Evolutionary conservation across 345 rosid species (phyloP).

Genomic region (Pistacia atlantica): DNA sequence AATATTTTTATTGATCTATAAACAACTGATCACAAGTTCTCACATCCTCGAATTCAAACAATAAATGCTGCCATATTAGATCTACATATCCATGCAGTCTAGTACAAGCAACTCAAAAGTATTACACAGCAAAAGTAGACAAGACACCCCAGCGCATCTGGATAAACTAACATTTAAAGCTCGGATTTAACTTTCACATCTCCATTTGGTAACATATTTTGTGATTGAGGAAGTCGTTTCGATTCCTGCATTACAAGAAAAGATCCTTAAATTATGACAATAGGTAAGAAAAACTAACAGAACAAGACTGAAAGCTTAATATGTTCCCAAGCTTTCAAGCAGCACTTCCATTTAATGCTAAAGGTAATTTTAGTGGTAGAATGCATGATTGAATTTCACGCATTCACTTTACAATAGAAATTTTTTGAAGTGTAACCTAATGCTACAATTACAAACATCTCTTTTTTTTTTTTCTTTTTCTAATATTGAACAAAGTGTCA

Average conservation of each 20-base stretch:
- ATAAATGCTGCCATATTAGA: neutral
- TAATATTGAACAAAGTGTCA: neutral
- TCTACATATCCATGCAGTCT: neutral
- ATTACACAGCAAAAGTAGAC: neutral
- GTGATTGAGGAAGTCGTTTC: conserved; percentile 74
- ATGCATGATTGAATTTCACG: neutral
- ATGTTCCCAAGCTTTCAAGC: neutral
- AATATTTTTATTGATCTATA: conserved; percentile 10
- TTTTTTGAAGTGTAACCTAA: neutral
- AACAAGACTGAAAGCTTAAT: neutral
- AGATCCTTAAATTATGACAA: neutral
- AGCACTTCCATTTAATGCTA: neutral
- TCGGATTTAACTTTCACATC: conserved; percentile 78
- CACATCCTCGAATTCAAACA: conserved; percentile 9
- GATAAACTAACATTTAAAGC: conserved; percentile 29
- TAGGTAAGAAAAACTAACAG: neutral
- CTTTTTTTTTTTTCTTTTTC: neutral
- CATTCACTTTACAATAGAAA: neutral
- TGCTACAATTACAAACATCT: neutral
- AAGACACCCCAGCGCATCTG: neutral
- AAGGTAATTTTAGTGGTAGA: neutral
- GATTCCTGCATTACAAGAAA: conserved; percentile 57
- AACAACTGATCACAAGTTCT: neutral
- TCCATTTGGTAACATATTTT: conserved; percentile 79
- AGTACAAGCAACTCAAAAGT: neutral